Evolutionary conservation across 495 filamentous ascomycete species (phyloP), one percentile per base, ranked within the genome.

Genomic region (Cudoniella acicularis): DNA sequence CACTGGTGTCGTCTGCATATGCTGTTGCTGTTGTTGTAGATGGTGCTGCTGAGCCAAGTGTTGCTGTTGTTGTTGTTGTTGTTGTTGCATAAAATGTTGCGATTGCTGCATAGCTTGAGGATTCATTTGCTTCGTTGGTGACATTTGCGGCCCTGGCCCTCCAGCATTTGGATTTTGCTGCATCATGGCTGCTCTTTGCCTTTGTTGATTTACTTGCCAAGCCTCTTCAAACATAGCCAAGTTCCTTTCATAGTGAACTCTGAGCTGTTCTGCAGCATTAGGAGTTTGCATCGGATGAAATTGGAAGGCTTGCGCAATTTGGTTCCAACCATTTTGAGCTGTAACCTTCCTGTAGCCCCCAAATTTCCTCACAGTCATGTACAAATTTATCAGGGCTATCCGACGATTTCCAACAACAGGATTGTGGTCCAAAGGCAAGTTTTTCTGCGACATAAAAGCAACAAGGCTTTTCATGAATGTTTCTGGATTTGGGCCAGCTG

Each of bases 271-370:
- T 11, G 80, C 77, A 0, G 85, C 88, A 17, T 75, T 75, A 1
- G 83, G 87, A 54, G 84, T 76, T 63, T 92, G 88, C 57, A 83
- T 75, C 21, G 74, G 81, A 16, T 80, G 75, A 53, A 92, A 87
- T 13, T 86, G 82, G 54, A 97, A 72, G 23, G 77, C 73, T 40
- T 82, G 80, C 0, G 90, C 85, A 50, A 95, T 75, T 21, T 81
- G 79, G 8, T 79, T 77, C 93, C 93, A 98, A 60, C 77, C 73
- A 57, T 88, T 87, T 18, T 77, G 77, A 21, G 75, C 75, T 0
- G 82, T 84, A 6, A 96, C 79, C 60, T 82, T 87, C 69, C 84
- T 87, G 40, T 87, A 96, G 1, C 94, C 94, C 17, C 88, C 87
- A 67, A 88, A 79, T 61, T 86, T 88, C 68, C 86, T 80, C 6